These are phyloP conservation scores for Antitrichia curtipendula DNA, from an alignment of 225 moss, liverwort and hornwort species.

Conservation along the genomic window DNA sequence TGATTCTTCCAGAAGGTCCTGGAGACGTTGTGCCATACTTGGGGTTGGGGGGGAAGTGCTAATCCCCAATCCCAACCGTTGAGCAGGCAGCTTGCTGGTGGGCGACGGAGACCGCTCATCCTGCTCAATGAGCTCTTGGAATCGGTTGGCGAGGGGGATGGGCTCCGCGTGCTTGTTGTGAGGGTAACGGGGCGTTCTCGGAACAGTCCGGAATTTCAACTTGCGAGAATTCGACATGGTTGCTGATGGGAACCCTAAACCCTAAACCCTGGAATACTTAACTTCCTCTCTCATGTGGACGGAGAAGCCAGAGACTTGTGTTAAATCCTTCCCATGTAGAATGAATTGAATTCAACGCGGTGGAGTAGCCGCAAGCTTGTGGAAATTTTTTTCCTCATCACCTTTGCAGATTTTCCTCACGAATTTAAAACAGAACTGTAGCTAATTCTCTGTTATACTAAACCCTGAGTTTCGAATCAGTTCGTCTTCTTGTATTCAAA, in stretches of 20 bases:
- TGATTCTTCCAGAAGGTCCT: conserved; percentile 19
- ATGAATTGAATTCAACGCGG: neutral
- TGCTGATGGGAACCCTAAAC: neutral
- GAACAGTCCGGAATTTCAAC: conserved; percentile 13
- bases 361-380: neutral
- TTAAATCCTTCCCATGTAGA: neutral
- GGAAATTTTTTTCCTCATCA: neutral
- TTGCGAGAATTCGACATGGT: conserved; percentile 31
- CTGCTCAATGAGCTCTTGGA: conserved; percentile 37
- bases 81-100: neutral
- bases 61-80: neutral
- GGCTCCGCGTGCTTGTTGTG: conserved; percentile 19
- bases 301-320: neutral
- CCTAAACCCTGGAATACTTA: neutral
- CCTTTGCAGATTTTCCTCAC: neutral
- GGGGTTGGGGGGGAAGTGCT: neutral
- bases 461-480: neutral
- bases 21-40: conserved; percentile 33
- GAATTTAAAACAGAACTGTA: neutral
- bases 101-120: conserved; percentile 16
- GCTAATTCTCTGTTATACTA: neutral
- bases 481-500: neutral
- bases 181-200: conserved; percentile 1
- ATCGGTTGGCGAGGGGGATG: conserved; percentile 30
- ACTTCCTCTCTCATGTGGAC: neutral